phyloP scores from a whole-genome alignment of 148 eudicot species.

The Simmondsia chinensis region DNA sequence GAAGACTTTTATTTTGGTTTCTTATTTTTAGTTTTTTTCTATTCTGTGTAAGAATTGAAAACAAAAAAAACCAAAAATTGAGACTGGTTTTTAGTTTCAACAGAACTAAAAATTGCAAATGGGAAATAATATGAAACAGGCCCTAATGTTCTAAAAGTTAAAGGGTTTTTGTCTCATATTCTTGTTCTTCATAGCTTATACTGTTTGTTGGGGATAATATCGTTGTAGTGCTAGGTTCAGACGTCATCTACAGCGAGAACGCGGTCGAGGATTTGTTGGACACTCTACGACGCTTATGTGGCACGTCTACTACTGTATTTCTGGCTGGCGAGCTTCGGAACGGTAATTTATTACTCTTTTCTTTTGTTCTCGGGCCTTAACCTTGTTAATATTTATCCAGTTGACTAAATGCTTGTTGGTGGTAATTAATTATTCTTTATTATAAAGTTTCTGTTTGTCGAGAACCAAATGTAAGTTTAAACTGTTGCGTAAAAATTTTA shows the following conservation, averaged over 20 bases:
- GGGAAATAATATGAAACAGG: too few relatives aligned
- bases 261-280: constrained; percentile 66
- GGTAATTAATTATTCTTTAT: not conserved
- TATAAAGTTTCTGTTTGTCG: not conserved
- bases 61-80: too few relatives aligned
- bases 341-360: constrained; percentile 28
- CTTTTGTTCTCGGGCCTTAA: not conserved
- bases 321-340: constrained; percentile 92
- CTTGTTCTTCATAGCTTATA: not conserved
- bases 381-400: too few relatives aligned
- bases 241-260: constrained; percentile 79
- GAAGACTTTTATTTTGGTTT: too few relatives aligned
- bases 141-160: too few relatives aligned
- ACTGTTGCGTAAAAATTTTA: too few relatives aligned
- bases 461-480: too few relatives aligned
- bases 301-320: constrained; percentile 55
- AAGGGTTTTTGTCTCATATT: not conserved
- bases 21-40: too few relatives aligned
- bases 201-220: not conserved
- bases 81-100: not conserved
- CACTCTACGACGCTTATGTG: constrained; percentile 52
- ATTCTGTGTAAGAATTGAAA: too few relatives aligned
- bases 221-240: constrained; percentile 71
- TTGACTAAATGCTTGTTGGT: not conserved
- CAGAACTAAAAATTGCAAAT: too few relatives aligned